Evolutionary conservation across 805 yeast genomes (phyloP).

Genomic region (Starmera dryadoides): DNA sequence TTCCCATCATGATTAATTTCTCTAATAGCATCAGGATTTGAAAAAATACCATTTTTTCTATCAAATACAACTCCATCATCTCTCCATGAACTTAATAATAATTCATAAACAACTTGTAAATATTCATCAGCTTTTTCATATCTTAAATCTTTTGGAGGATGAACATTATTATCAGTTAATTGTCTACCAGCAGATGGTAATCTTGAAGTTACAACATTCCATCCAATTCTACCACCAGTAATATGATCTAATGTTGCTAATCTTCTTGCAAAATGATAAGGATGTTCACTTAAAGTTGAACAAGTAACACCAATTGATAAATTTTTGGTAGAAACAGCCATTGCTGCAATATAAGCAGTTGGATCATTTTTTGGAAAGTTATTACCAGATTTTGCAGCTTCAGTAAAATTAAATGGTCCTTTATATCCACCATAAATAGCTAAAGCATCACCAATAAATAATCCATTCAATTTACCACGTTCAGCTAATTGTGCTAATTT

Average conservation of each 20-base stretch:
- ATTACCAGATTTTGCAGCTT: conserved; percentile 22
- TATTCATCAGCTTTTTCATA: conserved; percentile 34
- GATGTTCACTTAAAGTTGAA: conserved; percentile 34
- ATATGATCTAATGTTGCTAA: conserved; percentile 35
- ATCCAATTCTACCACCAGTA: conserved; percentile 34
- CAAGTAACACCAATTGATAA: conserved; percentile 32
- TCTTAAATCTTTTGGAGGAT: conserved; percentile 32
- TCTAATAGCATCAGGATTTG: conserved; percentile 30
- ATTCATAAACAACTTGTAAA: conserved; percentile 29
- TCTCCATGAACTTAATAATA: conserved; percentile 33
- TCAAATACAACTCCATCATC: conserved; percentile 26
- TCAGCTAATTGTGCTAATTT: conserved; percentile 27
- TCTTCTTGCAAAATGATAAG: conserved; percentile 33
- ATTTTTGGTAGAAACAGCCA: conserved; percentile 33
- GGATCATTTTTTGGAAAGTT: conserved; percentile 26
- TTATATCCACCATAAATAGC: conserved; percentile 31
- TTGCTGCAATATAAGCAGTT: conserved; percentile 23
- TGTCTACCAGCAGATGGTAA: conserved; percentile 34
- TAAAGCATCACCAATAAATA: conserved; percentile 29
- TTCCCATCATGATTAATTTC: conserved; percentile 31
- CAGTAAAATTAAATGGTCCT: conserved; percentile 25
- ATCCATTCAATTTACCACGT: conserved; percentile 26
- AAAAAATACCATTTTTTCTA: conserved; percentile 21
- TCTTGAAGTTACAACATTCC: conserved; percentile 36
- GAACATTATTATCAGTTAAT: conserved; percentile 24